These are phyloP conservation scores for Abrus pulchellus DNA, from an alignment of 306 rosid species.

Conservation along the genomic window DNA sequence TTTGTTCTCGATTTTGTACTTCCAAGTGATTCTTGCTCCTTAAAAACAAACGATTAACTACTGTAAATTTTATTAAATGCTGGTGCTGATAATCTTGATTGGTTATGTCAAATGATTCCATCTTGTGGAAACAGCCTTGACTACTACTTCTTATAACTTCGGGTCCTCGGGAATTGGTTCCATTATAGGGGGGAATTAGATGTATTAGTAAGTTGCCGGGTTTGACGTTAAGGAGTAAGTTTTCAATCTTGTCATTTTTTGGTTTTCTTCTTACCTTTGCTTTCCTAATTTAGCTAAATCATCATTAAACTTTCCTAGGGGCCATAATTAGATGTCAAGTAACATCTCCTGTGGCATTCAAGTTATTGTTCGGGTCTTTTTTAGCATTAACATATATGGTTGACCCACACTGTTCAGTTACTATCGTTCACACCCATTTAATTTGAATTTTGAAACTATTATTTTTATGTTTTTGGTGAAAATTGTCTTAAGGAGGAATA, in stretches of 20 bases:
- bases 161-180: constrained; percentile 9
- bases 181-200: neutral
- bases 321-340: constrained; percentile 42
- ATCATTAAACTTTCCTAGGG: neutral
- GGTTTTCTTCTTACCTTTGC: constrained; percentile 18
- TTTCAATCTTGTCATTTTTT: constrained; percentile 27
- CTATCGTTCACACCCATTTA: neutral
- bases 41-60: constrained; percentile 48
- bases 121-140: constrained; percentile 36
- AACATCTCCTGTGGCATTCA: constrained; percentile 39
- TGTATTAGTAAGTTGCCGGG: neutral
- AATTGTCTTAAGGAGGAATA: neutral
- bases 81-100: constrained; percentile 41
- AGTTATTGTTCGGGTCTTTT: constrained; percentile 33
- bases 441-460: constrained; percentile 21
- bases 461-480: constrained; percentile 8
- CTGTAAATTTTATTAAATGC: constrained; percentile 50
- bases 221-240: neutral
- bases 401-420: constrained; percentile 41
- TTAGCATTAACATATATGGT: constrained; percentile 30
- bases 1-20: constrained; percentile 50
- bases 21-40: constrained; percentile 53
- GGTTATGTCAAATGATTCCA: constrained; percentile 45
- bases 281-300: constrained; percentile 20
- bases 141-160: neutral